Evolutionary conservation across 495 filamentous ascomycete genomes (phyloP), one percentile per base, ranked within the genome.

Genomic region (Clavariopsis aquatica): DNA sequence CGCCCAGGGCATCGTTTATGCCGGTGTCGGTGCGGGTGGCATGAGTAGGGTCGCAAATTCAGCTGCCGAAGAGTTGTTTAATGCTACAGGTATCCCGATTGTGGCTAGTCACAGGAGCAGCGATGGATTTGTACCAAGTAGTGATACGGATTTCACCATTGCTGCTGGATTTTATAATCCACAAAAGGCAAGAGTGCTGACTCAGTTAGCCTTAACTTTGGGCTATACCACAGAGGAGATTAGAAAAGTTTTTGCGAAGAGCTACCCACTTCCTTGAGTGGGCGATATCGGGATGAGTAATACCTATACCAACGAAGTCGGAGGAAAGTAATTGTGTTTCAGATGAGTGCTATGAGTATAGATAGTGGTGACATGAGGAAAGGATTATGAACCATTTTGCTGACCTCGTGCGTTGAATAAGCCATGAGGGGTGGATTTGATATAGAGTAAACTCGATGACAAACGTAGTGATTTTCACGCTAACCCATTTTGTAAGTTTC

Each of bases 1-100:
- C 6, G 78, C 77, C 0, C 74, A 78, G 66, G 79, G 78, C 27
- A 69, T 82, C 46, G 80, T 82, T 23, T 72, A 78, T 19, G 75
- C 74, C 4, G 75, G 75, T 43, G 38, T 43, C 15, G 38, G 75
- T 10, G 75, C 73, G 0, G 74, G 73, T 28, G 71, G 38, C 8
- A 26, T 47, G 49, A 54, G 46, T 28, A 7, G 10, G 2, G 41
- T 22, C 22, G 52, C 58, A 6, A 38, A 19, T 7, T 9, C 38
- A 5, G 38, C 52, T 15, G 71, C 62, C 15, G 38, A 60, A n/a
- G 45, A 49, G 27, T 57, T 55, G 31, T 63, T 49, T 49, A 51
- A 66, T 71, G 60, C 55, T 53, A n/a, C 57, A 24, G 51, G 53
- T 45, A 52, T 74, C 7, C 65, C 71, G 23, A 72, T 65, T 47